Conservation (phyloP, 139 green algal species). For the Spirogloea muscicola region DNA sequence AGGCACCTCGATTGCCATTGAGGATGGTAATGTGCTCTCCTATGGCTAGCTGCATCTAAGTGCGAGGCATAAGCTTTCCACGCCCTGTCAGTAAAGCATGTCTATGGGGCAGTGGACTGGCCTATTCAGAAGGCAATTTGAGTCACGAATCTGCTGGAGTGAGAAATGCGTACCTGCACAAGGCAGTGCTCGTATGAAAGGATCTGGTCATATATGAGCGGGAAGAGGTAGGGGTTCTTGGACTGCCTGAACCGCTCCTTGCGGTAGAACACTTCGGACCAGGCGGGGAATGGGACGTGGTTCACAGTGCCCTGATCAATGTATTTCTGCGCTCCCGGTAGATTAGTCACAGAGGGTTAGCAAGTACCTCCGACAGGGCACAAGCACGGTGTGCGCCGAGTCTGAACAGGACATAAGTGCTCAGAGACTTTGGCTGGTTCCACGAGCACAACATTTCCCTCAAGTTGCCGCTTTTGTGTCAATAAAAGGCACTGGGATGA, state of each 20-base stretch:
- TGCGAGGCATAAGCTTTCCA: too few species aligned
- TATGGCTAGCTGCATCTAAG: too few species aligned
- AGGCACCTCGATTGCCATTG: too few species aligned
- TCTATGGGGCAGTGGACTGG: too few species aligned
- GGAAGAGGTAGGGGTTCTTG: background rate
- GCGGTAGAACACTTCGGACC: constrained; percentile 11
- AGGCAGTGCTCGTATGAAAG: constrained; percentile 1
- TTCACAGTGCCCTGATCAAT: background rate
- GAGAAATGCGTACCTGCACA: background rate
- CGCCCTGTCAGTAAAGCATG: too few species aligned
- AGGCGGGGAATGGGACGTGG: constrained; percentile 1
- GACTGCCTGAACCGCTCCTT: background rate
- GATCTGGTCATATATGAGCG: background rate
- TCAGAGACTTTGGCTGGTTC: too few species aligned
- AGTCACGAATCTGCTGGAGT: background rate
- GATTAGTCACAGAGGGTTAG: background rate
- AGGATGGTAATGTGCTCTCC: too few species aligned
- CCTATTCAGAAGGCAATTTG: too few species aligned
- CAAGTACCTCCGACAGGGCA: background rate
- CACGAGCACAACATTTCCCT: too few species aligned
- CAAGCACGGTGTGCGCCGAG: background rate
- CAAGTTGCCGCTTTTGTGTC: too few species aligned
- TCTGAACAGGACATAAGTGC: too few species aligned
- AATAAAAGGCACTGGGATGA: too few species aligned
- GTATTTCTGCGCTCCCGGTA: constrained; percentile 1